Evolutionary conservation across 148 eudicot genomes (phyloP).

Genomic region (Beta vulgaris): DNA sequence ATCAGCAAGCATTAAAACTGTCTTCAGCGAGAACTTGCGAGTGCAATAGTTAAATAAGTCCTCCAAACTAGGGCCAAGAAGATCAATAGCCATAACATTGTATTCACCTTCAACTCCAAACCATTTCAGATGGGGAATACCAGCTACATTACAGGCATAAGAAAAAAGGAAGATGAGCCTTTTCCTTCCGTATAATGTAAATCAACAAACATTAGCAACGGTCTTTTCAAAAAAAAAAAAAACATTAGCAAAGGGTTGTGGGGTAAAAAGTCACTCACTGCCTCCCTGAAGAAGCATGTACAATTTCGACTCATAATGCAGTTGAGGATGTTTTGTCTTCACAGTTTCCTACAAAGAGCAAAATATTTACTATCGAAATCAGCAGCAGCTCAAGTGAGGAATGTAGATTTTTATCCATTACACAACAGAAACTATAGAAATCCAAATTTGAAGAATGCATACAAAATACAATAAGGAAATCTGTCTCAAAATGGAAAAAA

Average conservation of each 20-base stretch:
- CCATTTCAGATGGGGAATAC: conserved; percentile 82
- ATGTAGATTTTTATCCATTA: background rate
- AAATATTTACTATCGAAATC: conserved; percentile 13
- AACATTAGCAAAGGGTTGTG: no score
- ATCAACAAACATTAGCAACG: background rate
- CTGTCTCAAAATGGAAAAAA: no score
- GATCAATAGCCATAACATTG: conserved; percentile 86
- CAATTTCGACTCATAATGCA: conserved; percentile 81
- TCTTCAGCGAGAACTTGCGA: conserved; percentile 76
- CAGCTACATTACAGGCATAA: conserved; percentile 45
- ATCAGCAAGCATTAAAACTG: conserved; percentile 89
- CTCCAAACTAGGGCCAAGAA: conserved; percentile 89
- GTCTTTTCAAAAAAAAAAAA: no score
- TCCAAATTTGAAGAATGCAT: background rate
- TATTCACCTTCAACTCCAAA: conserved; percentile 84
- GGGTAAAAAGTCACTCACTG: conserved; percentile 44
- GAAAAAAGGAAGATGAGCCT: background rate
- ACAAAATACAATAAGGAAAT: background rate
- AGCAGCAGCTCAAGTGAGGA: background rate
- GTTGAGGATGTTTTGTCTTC: conserved; percentile 88
- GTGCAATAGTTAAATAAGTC: conserved; percentile 82
- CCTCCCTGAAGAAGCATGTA: conserved; percentile 94
- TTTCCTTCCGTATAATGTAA: background rate
- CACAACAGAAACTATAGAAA: background rate
- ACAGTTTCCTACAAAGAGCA: conserved; percentile 51